Evolutionary conservation across 768 basidiomycete genomes (phyloP).

Genomic region (Nevesoporus exiguus): DNA sequence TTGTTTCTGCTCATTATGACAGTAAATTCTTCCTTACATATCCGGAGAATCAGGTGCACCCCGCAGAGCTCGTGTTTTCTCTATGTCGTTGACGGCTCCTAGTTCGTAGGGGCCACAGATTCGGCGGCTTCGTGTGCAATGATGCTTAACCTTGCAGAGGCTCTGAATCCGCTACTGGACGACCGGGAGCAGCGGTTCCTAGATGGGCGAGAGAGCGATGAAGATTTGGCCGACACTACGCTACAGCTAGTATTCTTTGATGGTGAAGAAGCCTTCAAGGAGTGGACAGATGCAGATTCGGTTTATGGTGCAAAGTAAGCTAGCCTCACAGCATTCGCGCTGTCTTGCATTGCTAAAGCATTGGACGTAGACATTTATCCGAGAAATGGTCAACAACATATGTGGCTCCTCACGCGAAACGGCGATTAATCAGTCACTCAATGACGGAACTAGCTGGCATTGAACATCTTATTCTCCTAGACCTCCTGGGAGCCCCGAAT

Average conservation of each 20-base stretch:
- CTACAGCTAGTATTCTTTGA: constrained; percentile 94
- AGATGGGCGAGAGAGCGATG: constrained; percentile 59
- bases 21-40: constrained; percentile 79
- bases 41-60: constrained; percentile 70
- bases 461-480: constrained; percentile 89
- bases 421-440: constrained; percentile 52
- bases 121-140: constrained; percentile 95
- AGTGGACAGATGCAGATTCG: constrained; percentile 88
- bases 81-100: constrained; percentile 12
- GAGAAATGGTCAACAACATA: constrained; percentile 76
- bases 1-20: constrained; percentile 92
- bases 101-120: constrained; percentile 98
- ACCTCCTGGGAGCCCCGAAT: constrained; percentile 77
- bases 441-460: constrained; percentile 69
- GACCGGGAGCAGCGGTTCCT: constrained; percentile 53
- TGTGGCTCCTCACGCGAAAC: constrained; percentile 55
- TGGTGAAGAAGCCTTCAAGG: constrained; percentile 92
- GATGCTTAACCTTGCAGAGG: constrained; percentile 87
- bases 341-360: not conserved
- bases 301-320: constrained; percentile 89
- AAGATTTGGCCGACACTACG: constrained; percentile 78
- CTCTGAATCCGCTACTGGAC: constrained; percentile 70
- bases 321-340: not conserved
- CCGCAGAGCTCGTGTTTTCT: not conserved
- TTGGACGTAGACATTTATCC: constrained; percentile 71